Conservation (phyloP, 495 filamentous ascomycete genomes). For the Penicillium lagena region DNA sequence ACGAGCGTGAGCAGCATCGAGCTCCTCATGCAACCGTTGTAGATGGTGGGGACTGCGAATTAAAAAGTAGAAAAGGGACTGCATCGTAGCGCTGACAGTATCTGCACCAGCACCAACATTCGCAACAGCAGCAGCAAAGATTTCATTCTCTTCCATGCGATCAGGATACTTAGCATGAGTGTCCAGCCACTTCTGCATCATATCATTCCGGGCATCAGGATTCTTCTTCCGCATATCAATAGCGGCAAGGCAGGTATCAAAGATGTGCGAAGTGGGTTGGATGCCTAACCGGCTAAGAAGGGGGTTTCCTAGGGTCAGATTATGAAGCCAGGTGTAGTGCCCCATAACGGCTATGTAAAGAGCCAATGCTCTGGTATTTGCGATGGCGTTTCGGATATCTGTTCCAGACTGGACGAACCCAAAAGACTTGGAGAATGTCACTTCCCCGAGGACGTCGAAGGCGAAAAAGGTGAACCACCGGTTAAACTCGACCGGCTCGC, state of each 20-base stretch:
- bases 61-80: constrained; percentile 32
- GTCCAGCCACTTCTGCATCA: constrained; percentile 39
- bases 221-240: constrained; percentile 33
- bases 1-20: constrained; percentile 21
- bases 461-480: constrained; percentile 43
- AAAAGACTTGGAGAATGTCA: constrained; percentile 33
- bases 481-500: constrained; percentile 28
- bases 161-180: constrained; percentile 29
- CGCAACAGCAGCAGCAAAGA: constrained; percentile 28
- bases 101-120: constrained; percentile 41
- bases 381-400: constrained; percentile 37
- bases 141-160: constrained; percentile 31
- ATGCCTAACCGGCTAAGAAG: constrained; percentile 31
- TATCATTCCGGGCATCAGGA: constrained; percentile 29
- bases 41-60: constrained; percentile 24
- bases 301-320: constrained; percentile 34
- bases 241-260: constrained; percentile 33
- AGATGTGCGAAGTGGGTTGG: constrained; percentile 34
- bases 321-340: constrained; percentile 32
- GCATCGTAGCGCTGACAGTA: constrained; percentile 31
- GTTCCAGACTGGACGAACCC: constrained; percentile 33
- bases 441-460: constrained; percentile 39
- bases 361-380: constrained; percentile 28
- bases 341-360: constrained; percentile 32
- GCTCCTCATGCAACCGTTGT: constrained; percentile 23